Evolutionary conservation across 2,329 filamentous ascomycete species (phyloP), one percentile per base, ranked within the genome.

Genomic region (Zymoseptoria tritici): DNA sequence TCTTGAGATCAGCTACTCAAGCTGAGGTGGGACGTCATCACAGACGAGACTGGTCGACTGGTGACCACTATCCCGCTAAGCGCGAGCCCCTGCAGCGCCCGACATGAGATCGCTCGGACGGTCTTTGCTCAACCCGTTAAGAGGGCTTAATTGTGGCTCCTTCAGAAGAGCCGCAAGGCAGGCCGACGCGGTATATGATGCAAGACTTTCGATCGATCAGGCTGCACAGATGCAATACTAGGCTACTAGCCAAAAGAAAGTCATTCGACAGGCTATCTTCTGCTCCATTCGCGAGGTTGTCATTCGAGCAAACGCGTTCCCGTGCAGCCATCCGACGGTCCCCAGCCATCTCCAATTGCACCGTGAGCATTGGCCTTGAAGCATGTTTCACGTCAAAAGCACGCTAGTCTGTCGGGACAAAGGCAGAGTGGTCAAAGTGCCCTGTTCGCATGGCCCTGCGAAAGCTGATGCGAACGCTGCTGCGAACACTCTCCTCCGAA

Each of bases 1-100:
- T 11, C 74, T 94, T 58, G 89, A 93, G 75, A 80, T 94, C 52
- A 89, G 92, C 71, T 94, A 91, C 75, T 93, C 89, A 9, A 73
- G 64, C 54, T 73, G 63, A 70, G 21, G 20, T 21, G 46, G 36
- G 36, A 13, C 16, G 16, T 46, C 36, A 7, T n/a, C 16, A 26
- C 24, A 26, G 11, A 46, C 13, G 7, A n/a, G 11, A 16, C 6
- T 16, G 36, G 36, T 16, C 13, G 13, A 46, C 4, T 16, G 16
- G 11, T 7, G 36, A 46, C 36, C 36, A 46, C 36, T 46, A 46
- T n/a, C 2, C 36, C 13, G 26, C 16, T 46, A 2, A 16, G n/a
- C 2, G 36, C 16, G 36, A 46, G 4, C 16, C 16, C 4, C 13
- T 46, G 36, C 5, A 16, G 3, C 36, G 16, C 36, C 16, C 36